Base-by-base conservation (phyloP, 345 rosid genomes). In the Turnera subulata region DNA sequence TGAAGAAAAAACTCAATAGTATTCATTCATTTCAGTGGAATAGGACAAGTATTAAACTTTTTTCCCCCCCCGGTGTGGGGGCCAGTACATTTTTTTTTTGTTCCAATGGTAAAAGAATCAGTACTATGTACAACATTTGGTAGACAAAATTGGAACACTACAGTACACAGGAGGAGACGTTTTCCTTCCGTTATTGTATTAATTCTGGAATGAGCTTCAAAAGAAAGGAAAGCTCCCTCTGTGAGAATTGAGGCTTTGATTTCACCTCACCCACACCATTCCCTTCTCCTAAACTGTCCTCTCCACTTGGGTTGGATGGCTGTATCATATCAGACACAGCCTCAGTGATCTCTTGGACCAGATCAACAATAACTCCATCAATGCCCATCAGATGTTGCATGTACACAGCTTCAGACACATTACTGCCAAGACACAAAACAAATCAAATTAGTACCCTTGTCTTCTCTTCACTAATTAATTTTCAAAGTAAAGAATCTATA, bases 371-470 rank as follows among this genome's bases (percentile, higher is more conserved):
- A 61, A 93, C 96, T 51, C 99, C 96, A 18, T 89, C 86, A 23
- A 87, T 68, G 2, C 97, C 96, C 97, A 93, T 93, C 75, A 89
- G 51, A 67, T 93, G 72, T 65, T 93, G 99, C 88, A 89, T 76
- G 78, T 82, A 87, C 35, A 87, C 99, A 0, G 96, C 94, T 76
- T 93, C 99, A 0, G 85, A 53, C 2, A 93, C 96, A 48, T 89
- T 93, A 63, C 92, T 82, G 79, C 67, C n/a, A n/a, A 57, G 8
- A 39, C 7, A 11, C 45, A 8, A 42, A 43, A 50, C 8, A 22
- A 15, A 21, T 6, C 42, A 7, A 15, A 15, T 44, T 5, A 45
- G 62, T 19, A 29, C n/a, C n/a, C n/a, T n/a, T n/a, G n/a, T n/a
- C n/a, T n/a, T n/a, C n/a, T n/a, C n/a, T n/a, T n/a, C n/a, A 16